A percentile compares a stretch with the other conserved stretches of the same genome.
Evolutionary conservation across 2,329 filamentous ascomycete species (phyloP).

Genomic region (Exophiala sideris): DNA sequence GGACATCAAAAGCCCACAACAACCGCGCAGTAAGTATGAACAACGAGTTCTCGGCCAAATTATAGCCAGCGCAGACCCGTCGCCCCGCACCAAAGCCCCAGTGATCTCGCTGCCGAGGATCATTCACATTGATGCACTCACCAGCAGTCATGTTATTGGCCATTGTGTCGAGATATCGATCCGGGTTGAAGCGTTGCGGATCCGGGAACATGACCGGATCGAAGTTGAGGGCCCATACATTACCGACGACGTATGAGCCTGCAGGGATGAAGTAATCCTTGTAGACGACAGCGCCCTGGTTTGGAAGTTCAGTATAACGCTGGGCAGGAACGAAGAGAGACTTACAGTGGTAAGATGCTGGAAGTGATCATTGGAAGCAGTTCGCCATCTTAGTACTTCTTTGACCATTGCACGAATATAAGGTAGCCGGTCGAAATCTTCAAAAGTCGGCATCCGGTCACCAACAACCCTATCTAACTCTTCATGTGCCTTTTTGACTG

Average conservation of each 20-base stretch:
- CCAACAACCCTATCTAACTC: constrained; percentile 4
- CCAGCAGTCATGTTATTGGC: constrained; percentile 29
- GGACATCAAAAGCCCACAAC: constrained; percentile 13
- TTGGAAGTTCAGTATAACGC: constrained; percentile 2
- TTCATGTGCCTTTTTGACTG: neutral
- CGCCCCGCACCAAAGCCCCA: constrained; percentile 39
- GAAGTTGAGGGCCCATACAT: constrained; percentile 45
- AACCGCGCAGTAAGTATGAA: constrained; percentile 44
- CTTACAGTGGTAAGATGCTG: constrained; percentile 26
- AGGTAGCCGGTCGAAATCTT: constrained; percentile 29
- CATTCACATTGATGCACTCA: constrained; percentile 2
- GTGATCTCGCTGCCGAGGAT: constrained; percentile 6
- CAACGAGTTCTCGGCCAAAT: constrained; percentile 51
- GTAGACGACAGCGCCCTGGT: constrained; percentile 31
- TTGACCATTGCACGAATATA: constrained; percentile 32
- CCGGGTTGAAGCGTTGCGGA: constrained; percentile 34
- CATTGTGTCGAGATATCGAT: constrained; percentile 27
- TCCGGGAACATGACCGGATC: constrained; percentile 33
- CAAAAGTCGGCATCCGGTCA: constrained; percentile 31
- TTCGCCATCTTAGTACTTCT: constrained; percentile 32
- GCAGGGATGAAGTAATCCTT: constrained; percentile 35
- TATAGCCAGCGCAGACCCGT: constrained; percentile 43
- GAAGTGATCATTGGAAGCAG: constrained; percentile 25
- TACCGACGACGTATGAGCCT: constrained; percentile 36
- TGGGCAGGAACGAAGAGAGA: neutral